Evolutionary conservation across 352 stramenopile genomes (phyloP).

Genomic region (Pythium angustatum): DNA sequence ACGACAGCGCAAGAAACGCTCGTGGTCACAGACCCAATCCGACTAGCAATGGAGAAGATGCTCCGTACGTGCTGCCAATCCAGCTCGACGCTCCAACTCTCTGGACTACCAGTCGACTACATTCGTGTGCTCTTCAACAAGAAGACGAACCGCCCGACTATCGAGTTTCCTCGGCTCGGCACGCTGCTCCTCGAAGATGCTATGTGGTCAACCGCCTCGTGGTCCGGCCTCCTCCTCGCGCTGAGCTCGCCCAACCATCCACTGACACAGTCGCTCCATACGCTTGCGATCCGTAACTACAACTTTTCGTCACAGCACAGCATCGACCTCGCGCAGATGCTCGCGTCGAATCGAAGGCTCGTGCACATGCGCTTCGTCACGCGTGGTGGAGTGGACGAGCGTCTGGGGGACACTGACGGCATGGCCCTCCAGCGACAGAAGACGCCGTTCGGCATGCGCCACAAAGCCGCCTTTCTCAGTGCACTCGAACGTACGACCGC

Average conservation of each 20-base stretch:
- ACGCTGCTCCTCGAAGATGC: constrained; percentile 3
- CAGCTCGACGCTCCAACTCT: constrained; percentile 3
- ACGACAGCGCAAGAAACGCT: no score
- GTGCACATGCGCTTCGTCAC: not conserved
- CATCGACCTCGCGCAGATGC: not conserved
- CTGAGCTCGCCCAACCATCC: not conserved
- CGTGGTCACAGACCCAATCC: no score
- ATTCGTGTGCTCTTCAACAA: not conserved
- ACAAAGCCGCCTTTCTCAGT: constrained; percentile 11
- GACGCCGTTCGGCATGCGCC: not conserved
- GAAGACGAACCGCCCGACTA: no score
- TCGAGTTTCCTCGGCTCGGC: constrained; percentile 2
- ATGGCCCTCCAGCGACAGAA: not conserved
- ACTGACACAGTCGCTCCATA: constrained; percentile 3
- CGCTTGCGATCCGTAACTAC: not conserved
- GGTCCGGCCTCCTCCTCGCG: not conserved
- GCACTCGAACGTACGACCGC: no score
- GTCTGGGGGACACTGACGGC: not conserved
- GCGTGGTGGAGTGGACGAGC: not conserved
- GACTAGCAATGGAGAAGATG: not conserved
- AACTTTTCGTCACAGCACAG: not conserved
- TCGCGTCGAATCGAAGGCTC: constrained; percentile 1
- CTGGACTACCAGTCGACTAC: not conserved
- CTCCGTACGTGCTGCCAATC: not conserved
- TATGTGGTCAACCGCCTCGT: not conserved